Conservation (phyloP, 2,329 filamentous ascomycete species). For the Colletotrichum liriopes region DNA sequence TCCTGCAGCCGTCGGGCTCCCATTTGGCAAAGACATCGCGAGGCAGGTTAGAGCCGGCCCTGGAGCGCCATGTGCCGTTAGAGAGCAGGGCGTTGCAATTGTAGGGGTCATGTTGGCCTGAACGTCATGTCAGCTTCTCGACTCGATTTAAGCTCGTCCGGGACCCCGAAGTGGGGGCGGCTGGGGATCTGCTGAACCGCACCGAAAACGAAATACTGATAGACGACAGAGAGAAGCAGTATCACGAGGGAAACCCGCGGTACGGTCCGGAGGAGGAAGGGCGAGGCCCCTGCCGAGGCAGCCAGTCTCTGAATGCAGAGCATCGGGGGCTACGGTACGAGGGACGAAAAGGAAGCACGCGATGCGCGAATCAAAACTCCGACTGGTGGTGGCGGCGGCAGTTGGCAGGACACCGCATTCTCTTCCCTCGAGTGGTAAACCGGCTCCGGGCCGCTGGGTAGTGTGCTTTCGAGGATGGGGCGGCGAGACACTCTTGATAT, state of each 20-base stretch:
- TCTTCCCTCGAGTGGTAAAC: constrained; percentile 17
- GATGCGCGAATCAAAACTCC: constrained; percentile 24
- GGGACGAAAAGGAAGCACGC: constrained; percentile 5
- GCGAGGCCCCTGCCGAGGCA: constrained; percentile 33
- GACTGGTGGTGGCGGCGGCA: constrained; percentile 23
- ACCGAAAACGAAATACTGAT: constrained; percentile 40
- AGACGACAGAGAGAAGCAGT: constrained; percentile 33
- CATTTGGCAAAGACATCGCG: constrained; percentile 61
- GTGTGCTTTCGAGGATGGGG: not conserved
- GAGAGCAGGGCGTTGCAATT: constrained; percentile 68
- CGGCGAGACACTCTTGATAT: not conserved
- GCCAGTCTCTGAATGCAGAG: constrained; percentile 30
- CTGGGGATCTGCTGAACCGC: not conserved
- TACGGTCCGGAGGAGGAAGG: constrained; percentile 16
- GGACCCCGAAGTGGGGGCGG: not conserved
- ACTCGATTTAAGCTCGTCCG: not conserved
- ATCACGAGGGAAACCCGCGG: constrained; percentile 34
- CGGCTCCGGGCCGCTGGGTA: constrained; percentile 1
- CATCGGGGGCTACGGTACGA: constrained; percentile 23
- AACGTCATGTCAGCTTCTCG: constrained; percentile 12
- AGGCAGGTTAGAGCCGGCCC: constrained; percentile 48
- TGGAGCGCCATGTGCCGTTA: constrained; percentile 65
- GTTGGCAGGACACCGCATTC: constrained; percentile 34
- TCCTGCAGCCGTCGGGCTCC: constrained; percentile 73
- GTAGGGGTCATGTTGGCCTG: constrained; percentile 60